Conservation (phyloP, 495 filamentous ascomycete species). For the Pyrenula massariospora region DNA sequence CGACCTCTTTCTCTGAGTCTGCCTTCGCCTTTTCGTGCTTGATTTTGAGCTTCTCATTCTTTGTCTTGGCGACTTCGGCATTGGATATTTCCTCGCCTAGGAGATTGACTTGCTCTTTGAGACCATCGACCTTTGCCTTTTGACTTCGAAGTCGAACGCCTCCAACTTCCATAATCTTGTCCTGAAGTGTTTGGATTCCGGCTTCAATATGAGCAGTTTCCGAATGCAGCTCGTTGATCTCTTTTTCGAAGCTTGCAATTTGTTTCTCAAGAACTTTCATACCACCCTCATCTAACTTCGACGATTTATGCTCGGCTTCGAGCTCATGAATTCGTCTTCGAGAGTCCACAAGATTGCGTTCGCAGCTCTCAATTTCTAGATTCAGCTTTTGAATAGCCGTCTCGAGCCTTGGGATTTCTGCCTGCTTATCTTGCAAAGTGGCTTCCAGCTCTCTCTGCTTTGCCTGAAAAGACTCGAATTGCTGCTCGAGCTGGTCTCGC, state of each 20-base stretch:
- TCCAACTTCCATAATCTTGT: slow-evolving; percentile 96
- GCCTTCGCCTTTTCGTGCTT: slow-evolving; percentile 76
- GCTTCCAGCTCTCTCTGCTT: slow-evolving; percentile 66
- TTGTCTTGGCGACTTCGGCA: slow-evolving; percentile 73
- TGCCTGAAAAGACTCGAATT: slow-evolving; percentile 69
- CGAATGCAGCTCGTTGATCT: slow-evolving; percentile 65
- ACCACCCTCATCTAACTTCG: slow-evolving; percentile 62
- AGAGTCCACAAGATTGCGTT: slow-evolving; percentile 72
- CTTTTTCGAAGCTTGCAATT: slow-evolving; percentile 59
- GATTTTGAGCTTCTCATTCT: slow-evolving; percentile 80
- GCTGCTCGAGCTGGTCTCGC: slow-evolving; percentile 70
- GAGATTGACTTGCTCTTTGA: slow-evolving; percentile 74
- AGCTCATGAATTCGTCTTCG: slow-evolving; percentile 77
- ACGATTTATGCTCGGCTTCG: slow-evolving; percentile 62
- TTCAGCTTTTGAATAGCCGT: slow-evolving; percentile 86
- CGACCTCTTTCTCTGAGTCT: slow-evolving; percentile 66
- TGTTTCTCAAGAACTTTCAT: slow-evolving; percentile 61
- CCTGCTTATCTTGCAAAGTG: slow-evolving; percentile 58
- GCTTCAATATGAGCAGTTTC: slow-evolving; percentile 80
- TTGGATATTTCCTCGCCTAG: slow-evolving; percentile 70
- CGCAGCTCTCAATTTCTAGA: slow-evolving; percentile 79
- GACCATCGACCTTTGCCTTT: slow-evolving; percentile 84
- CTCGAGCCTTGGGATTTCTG: slow-evolving; percentile 72
- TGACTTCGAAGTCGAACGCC: slow-evolving; percentile 85
- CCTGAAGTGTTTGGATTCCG: slow-evolving; percentile 81